These are phyloP conservation scores for Aureobasidium leucospermi DNA, from an alignment of 2,329 filamentous ascomycete genomes.

Conservation along the genomic window DNA sequence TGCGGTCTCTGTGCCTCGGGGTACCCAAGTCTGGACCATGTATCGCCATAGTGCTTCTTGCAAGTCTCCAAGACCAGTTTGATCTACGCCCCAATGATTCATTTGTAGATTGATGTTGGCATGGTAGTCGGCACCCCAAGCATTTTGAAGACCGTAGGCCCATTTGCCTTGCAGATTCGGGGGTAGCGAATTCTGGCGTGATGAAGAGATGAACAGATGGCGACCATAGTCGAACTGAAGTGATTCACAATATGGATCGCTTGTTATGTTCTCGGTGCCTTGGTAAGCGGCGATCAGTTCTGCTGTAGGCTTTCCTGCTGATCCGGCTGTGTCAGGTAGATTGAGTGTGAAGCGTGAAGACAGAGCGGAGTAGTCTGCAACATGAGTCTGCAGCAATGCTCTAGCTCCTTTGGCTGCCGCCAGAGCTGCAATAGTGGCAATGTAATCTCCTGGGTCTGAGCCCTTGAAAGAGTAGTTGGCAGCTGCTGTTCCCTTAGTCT, in stretches of 20 bases:
- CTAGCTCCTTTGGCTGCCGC: slow-evolving; percentile 30
- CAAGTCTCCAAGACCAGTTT: slow-evolving; percentile 43
- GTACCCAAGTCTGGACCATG: slow-evolving; percentile 48
- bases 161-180: slow-evolving; percentile 52
- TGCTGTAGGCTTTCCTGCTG: slow-evolving; percentile 33
- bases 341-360: slow-evolving; percentile 35
- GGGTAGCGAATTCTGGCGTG: slow-evolving; percentile 44
- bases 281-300: slow-evolving; percentile 27
- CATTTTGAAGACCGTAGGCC: slow-evolving; percentile 39
- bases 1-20: slow-evolving; percentile 48
- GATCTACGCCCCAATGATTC: slow-evolving; percentile 53
- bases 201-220: slow-evolving; percentile 50
- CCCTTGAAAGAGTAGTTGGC: slow-evolving; percentile 43
- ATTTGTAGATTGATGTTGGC: slow-evolving; percentile 55
- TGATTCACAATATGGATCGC: slow-evolving; percentile 46
- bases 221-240: slow-evolving; percentile 48
- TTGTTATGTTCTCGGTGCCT: slow-evolving; percentile 30
- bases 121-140: slow-evolving; percentile 52
- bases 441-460: slow-evolving; percentile 34
- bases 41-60: slow-evolving; percentile 45
- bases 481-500: slow-evolving; percentile 40
- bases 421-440: slow-evolving; percentile 29
- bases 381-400: slow-evolving; percentile 30
- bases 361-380: slow-evolving; percentile 37
- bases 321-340: slow-evolving; percentile 39